Evolutionary conservation across 2,329 filamentous ascomycete species (phyloP), one percentile per base, ranked within the genome.

Genomic region (Cladophialophora carrionii): DNA sequence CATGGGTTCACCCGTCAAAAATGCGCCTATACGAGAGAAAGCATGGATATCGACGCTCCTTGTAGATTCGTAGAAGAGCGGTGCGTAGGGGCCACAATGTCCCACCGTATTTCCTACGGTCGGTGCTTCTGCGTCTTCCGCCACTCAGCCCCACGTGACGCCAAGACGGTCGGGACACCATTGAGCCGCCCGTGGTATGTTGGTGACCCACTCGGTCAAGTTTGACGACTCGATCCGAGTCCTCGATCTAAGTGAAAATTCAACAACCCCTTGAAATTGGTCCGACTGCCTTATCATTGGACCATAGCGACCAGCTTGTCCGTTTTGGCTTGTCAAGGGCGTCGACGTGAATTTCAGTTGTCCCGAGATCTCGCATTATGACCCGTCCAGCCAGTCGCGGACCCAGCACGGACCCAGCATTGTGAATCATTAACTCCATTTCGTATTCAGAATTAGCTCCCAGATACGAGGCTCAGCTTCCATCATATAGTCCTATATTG

Each of bases 211-310:
- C 56, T 58, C 56, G 56, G 56, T 34, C 8, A 17, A 29, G 46
- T 48, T 20, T 14, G 31, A 41, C 22, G 12, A 24, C 43, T 46
- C 29, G 56, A 58, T 58, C 56, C 56, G 56, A 58, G 56, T 58
- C 5, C 5, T 9, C 56, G 43, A 53, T 49, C 57, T 20, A 8
- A 52, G 24, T 31, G 22, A 60, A 32, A 20, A 24, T 26, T 53
- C 49, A 26, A 24, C 12, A 49, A 26, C 57, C 32, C 57, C 46
- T 53, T 46, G 29, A 41, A 29, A 14, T 60, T 60, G 46, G 57
- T 60, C 57, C 57, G 57, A n/a, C 6, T 24, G 31, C 10, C 10
- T 2, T 24, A 7, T 29, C 20, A 37, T 41, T 29, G 48, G 31
- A 51, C 22, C 3, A 14, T 14, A 9, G 9, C 20, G 3, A 22